Evolutionary conservation across 2,329 filamentous ascomycete genomes (phyloP).

Genomic region (Stromatinia cepivora): DNA sequence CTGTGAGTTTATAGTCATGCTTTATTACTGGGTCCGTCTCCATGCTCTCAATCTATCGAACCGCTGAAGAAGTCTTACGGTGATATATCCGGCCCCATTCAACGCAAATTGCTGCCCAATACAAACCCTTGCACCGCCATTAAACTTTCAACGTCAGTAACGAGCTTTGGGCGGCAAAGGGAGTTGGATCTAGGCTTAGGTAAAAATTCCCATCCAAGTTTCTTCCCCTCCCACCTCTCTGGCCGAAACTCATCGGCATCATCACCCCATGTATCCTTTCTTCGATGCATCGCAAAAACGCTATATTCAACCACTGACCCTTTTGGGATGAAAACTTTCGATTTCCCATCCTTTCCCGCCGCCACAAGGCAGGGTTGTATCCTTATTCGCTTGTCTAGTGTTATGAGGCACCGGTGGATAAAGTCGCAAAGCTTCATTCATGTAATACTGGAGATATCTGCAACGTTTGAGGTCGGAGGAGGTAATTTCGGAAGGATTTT

Average conservation of each 20-base stretch:
- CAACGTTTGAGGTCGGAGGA: constrained; percentile 52
- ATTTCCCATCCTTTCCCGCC: constrained; percentile 38
- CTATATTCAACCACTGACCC: constrained; percentile 28
- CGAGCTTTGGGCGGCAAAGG: background rate
- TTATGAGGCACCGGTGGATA: constrained; percentile 44
- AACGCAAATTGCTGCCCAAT: constrained; percentile 52
- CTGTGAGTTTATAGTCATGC: constrained; percentile 27
- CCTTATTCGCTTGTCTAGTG: constrained; percentile 27
- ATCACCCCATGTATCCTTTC: constrained; percentile 43
- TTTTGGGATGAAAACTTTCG: constrained; percentile 35
- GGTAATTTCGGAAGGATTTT: constrained; percentile 48
- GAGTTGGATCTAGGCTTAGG: constrained; percentile 43
- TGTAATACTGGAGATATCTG: constrained; percentile 54
- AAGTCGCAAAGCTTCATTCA: constrained; percentile 50
- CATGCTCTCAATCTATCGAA: constrained; percentile 39
- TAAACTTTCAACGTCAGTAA: constrained; percentile 21
- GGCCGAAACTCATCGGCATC: constrained; percentile 45
- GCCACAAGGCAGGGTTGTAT: constrained; percentile 37
- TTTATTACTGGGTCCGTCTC: constrained; percentile 58
- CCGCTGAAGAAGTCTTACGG: constrained; percentile 24
- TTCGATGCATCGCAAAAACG: constrained; percentile 42
- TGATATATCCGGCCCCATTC: constrained; percentile 25
- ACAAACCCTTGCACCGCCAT: constrained; percentile 48
- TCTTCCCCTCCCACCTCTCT: constrained; percentile 43
- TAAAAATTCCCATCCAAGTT: constrained; percentile 51